A percentile compares a stretch with the other conserved stretches of the same genome.
phyloP scores from a whole-genome alignment of 345 rosid genomes.

The Cardamine occulta region DNA sequence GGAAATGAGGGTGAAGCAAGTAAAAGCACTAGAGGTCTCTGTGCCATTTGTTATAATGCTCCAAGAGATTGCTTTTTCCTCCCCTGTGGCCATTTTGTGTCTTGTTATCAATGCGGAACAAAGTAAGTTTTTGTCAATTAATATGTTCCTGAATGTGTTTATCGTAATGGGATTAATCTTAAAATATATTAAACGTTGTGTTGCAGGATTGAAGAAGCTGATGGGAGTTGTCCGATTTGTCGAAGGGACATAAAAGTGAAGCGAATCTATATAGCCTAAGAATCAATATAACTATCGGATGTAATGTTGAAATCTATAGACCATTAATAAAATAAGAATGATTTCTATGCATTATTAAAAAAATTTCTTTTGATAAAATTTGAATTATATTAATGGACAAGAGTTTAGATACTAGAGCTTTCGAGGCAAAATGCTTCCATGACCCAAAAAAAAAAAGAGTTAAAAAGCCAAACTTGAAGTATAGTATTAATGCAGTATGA shows the following conservation, averaged over 20 bases:
- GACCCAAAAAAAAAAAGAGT: neutral
- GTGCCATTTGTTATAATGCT: conserved; percentile 91
- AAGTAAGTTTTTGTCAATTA: conserved; percentile 31
- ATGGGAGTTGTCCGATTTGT: conserved; percentile 74
- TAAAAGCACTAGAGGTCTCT: conserved; percentile 59
- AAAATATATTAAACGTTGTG: neutral
- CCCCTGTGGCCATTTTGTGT: conserved; percentile 88
- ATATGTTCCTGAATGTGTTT: neutral
- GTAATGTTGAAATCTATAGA: neutral
- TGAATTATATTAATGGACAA: neutral
- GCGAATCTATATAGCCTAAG: conserved; percentile 53
- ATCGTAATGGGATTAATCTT: neutral
- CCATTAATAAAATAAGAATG: neutral
- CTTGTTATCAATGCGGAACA: conserved; percentile 82
- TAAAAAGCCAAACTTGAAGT: neutral
- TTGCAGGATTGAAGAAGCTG: conserved; percentile 71
- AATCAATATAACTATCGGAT: neutral
- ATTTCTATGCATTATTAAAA: neutral
- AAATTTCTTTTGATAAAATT: too few species aligned
- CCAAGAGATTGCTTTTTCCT: conserved; percentile 90
- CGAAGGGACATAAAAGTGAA: conserved; percentile 63
- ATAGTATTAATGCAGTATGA: neutral
- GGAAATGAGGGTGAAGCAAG: conserved; percentile 54
- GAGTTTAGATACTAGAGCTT: neutral
- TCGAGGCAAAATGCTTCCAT: neutral